Conservation (phyloP, 495 filamentous ascomycete genomes). For the Corynascus novoguineensis region DNA sequence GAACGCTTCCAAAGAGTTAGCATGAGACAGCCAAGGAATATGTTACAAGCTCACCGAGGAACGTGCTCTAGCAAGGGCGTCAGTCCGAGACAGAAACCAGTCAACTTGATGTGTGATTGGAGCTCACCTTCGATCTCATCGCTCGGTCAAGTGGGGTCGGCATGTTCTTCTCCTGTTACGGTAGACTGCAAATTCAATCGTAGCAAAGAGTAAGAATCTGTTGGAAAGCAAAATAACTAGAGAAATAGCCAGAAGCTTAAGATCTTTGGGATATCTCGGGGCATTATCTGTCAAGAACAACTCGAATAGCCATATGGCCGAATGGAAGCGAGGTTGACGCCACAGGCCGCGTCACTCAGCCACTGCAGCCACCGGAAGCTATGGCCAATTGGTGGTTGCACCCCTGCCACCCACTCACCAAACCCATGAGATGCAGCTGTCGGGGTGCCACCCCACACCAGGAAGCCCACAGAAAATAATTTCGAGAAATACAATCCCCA, state of each 20-base stretch:
- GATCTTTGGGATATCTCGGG: too few species aligned
- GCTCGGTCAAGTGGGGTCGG: slow-evolving; percentile 73
- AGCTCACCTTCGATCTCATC: slow-evolving; percentile 68
- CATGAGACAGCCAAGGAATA: too few species aligned
- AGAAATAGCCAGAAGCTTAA: too few species aligned
- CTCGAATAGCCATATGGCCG: background rate
- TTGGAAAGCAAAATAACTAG: too few species aligned
- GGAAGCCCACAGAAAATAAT: slow-evolving; percentile 34
- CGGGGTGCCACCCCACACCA: slow-evolving; percentile 12
- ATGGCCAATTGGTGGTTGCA: slow-evolving; percentile 6
- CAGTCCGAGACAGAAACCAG: background rate
- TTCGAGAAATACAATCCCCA: slow-evolving; percentile 30
- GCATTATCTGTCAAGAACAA: slow-evolving; percentile 6
- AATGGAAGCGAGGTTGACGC: slow-evolving; percentile 1
- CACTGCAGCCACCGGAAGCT: slow-evolving; percentile 16
- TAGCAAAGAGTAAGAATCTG: too few species aligned
- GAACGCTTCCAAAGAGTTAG: slow-evolving; percentile 50
- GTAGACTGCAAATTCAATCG: too few species aligned
- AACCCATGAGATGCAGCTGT: slow-evolving; percentile 10
- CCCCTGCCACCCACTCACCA: background rate
- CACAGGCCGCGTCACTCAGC: slow-evolving; percentile 23
- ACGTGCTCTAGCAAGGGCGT: slow-evolving; percentile 33
- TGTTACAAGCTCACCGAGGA: slow-evolving; percentile 47
- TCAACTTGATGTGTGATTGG: background rate
- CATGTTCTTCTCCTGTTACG: slow-evolving; percentile 38